A percentile compares a stretch with the other conserved stretches of the same genome.
These are phyloP conservation scores for Fistulinella cinereoalba DNA, from an alignment of 1,284 basidiomycete genomes.

Conservation along the genomic window DNA sequence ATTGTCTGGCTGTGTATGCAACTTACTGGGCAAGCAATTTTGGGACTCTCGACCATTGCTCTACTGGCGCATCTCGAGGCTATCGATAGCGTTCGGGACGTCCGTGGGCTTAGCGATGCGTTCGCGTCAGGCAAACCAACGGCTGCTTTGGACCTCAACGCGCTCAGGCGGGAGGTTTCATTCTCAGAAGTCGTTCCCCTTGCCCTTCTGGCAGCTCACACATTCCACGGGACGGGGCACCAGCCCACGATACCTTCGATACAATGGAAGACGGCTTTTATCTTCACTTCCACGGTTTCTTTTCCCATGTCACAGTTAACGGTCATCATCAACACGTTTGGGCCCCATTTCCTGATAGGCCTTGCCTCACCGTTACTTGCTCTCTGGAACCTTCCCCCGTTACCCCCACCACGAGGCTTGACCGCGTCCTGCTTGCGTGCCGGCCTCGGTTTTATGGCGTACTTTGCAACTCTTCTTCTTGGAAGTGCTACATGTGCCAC, in stretches of 20 bases:
- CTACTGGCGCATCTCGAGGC: conserved; percentile 75
- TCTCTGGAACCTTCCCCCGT: conserved; percentile 85
- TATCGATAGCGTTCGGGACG: conserved; percentile 77
- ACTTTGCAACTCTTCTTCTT: conserved; percentile 67
- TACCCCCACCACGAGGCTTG: conserved; percentile 18
- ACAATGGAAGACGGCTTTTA: conserved; percentile 94
- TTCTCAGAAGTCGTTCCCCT: conserved; percentile 74
- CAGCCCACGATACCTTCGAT: conserved; percentile 87
- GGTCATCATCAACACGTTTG: conserved; percentile 81
- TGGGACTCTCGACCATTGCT: conserved; percentile 62
- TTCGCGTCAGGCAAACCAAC: conserved; percentile 48
- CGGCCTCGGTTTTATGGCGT: conserved; percentile 57
- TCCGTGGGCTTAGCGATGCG: conserved; percentile 51
- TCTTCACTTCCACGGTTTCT: conserved; percentile 63
- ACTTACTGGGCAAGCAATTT: conserved; percentile 78
- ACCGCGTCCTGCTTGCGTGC: conserved; percentile 46
- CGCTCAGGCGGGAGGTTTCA: conserved; percentile 13
- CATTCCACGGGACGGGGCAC: conserved; percentile 90
- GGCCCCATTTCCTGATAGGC: conserved; percentile 64
- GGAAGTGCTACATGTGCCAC: conserved; percentile 75
- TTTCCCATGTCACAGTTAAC: conserved; percentile 79
- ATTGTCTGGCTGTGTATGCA: conserved; percentile 64
- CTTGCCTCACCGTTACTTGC: conserved; percentile 72
- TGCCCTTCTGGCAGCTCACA: conserved; percentile 70
- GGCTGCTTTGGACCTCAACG: conserved; percentile 18